Conservation (phyloP, 106 monocot genomes). For the Allium cepa region DNA sequence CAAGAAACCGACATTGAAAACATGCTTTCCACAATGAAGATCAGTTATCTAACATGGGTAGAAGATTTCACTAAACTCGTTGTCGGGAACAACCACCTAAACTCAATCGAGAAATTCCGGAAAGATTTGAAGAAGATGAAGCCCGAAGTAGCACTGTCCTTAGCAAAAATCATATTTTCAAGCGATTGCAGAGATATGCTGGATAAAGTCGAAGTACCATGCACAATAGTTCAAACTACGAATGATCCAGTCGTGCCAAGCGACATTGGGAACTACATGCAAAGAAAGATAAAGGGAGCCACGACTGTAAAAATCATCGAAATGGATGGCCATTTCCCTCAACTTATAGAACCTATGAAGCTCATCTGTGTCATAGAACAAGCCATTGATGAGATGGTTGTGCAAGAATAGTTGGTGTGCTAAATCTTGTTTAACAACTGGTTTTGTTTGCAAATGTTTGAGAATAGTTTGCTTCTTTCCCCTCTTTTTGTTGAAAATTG, state of each 20-base stretch:
- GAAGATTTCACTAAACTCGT: neutral
- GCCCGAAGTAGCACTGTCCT: neutral
- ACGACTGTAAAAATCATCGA: neutral
- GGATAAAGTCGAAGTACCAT: conserved; percentile 3
- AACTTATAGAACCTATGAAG: neutral
- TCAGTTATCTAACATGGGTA: conserved; percentile 1
- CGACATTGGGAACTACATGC: neutral
- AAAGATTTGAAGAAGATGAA: neutral
- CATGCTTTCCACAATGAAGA: neutral
- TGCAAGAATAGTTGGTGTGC: no score
- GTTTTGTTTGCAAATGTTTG: no score
- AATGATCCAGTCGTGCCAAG: neutral
- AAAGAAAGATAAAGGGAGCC: conserved; percentile 4
- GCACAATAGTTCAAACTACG: conserved; percentile 3
- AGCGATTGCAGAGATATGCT: neutral
- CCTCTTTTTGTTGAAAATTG: no score
- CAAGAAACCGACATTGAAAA: neutral
- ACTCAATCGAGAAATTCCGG: neutral
- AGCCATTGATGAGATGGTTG: neutral
- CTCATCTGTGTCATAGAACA: conserved; percentile 5
- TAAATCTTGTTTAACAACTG: no score
- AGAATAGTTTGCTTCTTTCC: no score
- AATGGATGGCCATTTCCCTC: conserved; percentile 1
- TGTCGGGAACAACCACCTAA: neutral
- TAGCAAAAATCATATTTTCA: neutral